These are phyloP conservation scores for Colletotrichum neosansevieriae DNA, from an alignment of 2,329 filamentous ascomycete genomes.

Conservation along the genomic window DNA sequence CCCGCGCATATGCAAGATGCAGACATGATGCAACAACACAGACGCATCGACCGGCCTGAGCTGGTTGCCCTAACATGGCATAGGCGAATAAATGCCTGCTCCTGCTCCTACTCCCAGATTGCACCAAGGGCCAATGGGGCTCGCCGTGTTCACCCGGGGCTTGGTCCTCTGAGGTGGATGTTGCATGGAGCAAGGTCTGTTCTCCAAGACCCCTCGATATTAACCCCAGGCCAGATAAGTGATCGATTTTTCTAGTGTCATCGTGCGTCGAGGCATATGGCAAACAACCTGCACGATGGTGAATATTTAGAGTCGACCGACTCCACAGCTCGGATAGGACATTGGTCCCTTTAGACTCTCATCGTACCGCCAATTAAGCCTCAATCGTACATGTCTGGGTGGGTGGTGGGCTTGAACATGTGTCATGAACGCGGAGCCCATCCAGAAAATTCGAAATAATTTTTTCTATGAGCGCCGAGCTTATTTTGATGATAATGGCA, in stretches of 20 bases:
- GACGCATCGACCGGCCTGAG: neutral
- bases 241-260: neutral
- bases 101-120: neutral
- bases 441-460: neutral
- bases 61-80: conserved; percentile 21
- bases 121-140: conserved; percentile 4
- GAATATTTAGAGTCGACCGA: neutral
- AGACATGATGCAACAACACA: conserved; percentile 26
- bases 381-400: conserved; percentile 15
- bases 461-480: conserved; percentile 12
- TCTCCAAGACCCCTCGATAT: neutral
- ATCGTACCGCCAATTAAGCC: conserved; percentile 19
- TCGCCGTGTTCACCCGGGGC: conserved; percentile 4
- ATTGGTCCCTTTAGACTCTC: conserved; percentile 5
- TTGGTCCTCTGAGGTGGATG: conserved; percentile 9
- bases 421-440: conserved; percentile 8
- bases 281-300: conserved; percentile 5
- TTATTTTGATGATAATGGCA: conserved; percentile 11
- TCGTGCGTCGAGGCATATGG: neutral
- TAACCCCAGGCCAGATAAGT: neutral
- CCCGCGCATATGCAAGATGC: conserved; percentile 13
- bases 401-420: conserved; percentile 15
- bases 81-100: conserved; percentile 8
- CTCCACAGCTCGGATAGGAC: neutral
- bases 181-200: conserved; percentile 21